Evolutionary conservation across 441 rosid species (phyloP).

Genomic region (Theobroma grandiflorum): DNA sequence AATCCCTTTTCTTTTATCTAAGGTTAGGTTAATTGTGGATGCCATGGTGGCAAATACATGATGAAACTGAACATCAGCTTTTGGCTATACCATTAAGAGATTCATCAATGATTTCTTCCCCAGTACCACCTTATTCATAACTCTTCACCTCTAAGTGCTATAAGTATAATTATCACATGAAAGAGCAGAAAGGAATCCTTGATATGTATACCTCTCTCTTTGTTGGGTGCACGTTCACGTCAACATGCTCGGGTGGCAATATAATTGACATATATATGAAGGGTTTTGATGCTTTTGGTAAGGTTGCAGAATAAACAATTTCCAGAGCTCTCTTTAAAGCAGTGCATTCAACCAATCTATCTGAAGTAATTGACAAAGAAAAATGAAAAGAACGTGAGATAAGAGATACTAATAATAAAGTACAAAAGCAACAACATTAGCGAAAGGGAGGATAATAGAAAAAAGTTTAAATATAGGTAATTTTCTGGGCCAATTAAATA

Average conservation of each 20-base stretch:
- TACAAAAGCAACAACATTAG: not conserved
- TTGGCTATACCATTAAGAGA: constrained; percentile 1
- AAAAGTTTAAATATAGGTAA: not conserved
- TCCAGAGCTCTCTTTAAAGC: constrained; percentile 92
- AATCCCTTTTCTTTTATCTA: not conserved
- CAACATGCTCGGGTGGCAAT: constrained; percentile 92
- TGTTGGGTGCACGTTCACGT: constrained; percentile 96
- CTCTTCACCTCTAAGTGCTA: not conserved
- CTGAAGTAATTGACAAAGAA: constrained; percentile 47
- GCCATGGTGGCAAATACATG: not conserved
- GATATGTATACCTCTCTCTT: constrained; percentile 76
- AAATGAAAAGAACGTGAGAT: not conserved
- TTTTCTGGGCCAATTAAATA: not conserved
- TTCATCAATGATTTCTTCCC: not conserved
- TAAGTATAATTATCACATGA: not conserved
- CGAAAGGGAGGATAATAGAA: not conserved
- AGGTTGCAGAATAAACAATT: constrained; percentile 90
- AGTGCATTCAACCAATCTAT: constrained; percentile 93
- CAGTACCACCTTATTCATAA: not conserved
- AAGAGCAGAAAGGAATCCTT: constrained; percentile 20
- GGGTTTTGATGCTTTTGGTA: constrained; percentile 95
- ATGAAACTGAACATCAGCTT: not conserved
- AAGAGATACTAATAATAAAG: not conserved
- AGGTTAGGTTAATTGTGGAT: not conserved
- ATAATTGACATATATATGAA: constrained; percentile 88